Evolutionary conservation across 1,139 yeast genomes (phyloP).

Genomic region (Diutina scorzettiae): DNA sequence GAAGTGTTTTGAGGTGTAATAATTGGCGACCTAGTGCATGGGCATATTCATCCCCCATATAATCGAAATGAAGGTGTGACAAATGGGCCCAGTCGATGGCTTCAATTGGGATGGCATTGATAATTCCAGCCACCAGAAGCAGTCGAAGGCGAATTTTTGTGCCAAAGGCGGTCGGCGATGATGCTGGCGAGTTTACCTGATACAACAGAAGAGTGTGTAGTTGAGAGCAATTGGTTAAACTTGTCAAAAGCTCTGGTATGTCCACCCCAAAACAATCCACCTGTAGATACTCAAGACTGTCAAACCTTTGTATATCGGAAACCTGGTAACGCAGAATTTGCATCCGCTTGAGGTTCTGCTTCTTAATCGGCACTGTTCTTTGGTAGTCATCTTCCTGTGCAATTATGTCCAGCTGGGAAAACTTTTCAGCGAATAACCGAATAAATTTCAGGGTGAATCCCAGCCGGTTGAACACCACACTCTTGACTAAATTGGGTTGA

Average conservation of each 20-base stretch:
- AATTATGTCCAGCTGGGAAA: neutral
- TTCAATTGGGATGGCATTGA: conserved; percentile 4
- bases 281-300: neutral
- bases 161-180: neutral
- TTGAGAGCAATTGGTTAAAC: neutral
- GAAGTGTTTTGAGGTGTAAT: neutral
- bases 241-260: neutral
- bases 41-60: conserved; percentile 4
- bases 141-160: neutral
- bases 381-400: neutral
- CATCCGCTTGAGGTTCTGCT: neutral
- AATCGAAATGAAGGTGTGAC: conserved; percentile 1
- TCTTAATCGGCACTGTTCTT: neutral
- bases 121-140: conserved; percentile 1
- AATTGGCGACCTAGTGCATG: neutral
- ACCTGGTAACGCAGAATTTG: neutral
- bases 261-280: conserved; percentile 3
- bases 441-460: neutral
- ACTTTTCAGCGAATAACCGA: neutral
- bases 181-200: conserved; percentile 3
- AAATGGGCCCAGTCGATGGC: conserved; percentile 3
- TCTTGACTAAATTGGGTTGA: neutral
- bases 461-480: neutral
- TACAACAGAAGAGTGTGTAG: conserved; percentile 1
- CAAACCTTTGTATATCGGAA: neutral